These are phyloP conservation scores for Kuraishia cidri DNA, from an alignment of 805 yeast genomes.

Conservation along the genomic window DNA sequence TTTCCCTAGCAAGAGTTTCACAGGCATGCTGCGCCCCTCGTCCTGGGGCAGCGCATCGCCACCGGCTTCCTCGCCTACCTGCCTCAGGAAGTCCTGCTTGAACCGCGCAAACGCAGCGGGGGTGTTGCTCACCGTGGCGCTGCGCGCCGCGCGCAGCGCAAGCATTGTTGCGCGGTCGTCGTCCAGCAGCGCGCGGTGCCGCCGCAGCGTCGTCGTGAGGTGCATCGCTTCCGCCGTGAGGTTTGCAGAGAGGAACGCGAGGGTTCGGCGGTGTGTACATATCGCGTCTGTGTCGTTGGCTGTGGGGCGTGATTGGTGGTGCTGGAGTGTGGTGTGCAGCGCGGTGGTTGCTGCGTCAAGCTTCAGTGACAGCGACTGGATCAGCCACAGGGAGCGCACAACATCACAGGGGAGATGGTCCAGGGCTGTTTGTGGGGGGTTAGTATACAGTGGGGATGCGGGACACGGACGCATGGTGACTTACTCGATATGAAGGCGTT, in stretches of 20 bases:
- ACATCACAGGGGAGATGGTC: constrained; percentile 30
- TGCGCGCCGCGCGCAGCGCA: no score
- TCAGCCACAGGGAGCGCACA: constrained; percentile 24
- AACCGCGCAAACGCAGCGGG: neutral
- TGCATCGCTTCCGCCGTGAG: neutral
- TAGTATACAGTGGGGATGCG: no score
- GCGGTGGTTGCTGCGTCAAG: constrained; percentile 8
- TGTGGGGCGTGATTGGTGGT: neutral
- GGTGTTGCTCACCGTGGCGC: no score
- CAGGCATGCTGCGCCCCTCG: no score
- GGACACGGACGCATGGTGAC: neutral
- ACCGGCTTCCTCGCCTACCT: no score
- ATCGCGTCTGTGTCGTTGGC: neutral
- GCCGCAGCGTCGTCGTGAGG: neutral
- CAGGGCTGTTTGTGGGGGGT: constrained; percentile 7
- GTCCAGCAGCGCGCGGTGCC: neutral
- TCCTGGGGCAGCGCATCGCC: no score
- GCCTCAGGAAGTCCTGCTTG: neutral
- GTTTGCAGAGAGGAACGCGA: neutral
- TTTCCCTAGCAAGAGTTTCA: no score
- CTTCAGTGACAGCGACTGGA: constrained; percentile 19
- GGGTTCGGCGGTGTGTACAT: neutral
- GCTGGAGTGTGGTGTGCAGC: neutral
- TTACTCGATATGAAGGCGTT: constrained; percentile 5
- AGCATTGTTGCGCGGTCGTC: no score